phyloP scores from a whole-genome alignment of 164 flowering plant genomes.

The Nelumbo lutea region DNA sequence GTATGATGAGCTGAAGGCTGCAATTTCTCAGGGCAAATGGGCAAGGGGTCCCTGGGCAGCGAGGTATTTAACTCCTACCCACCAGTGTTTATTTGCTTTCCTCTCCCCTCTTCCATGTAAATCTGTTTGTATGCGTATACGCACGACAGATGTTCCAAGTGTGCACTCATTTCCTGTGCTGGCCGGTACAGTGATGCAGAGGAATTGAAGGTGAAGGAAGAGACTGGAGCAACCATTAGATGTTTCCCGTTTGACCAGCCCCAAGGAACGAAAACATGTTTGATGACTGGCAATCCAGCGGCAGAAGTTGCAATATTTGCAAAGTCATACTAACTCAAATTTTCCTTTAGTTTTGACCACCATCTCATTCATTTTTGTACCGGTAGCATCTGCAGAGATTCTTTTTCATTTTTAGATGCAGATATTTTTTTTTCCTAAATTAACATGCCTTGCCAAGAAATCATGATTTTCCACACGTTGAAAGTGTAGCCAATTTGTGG shows the following conservation, averaged over 20 bases:
- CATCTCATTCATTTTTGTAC: not conserved
- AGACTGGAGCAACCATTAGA: conserved; percentile 86
- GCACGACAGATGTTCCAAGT: not conserved
- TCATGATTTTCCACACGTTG: no score
- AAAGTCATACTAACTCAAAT: conserved; percentile 48
- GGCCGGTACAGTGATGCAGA: conserved; percentile 57
- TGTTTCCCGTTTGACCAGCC: conserved; percentile 96
- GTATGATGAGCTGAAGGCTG: conserved; percentile 77
- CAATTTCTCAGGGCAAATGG: conserved; percentile 82
- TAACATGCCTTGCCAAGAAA: no score
- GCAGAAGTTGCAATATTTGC: conserved; percentile 84
- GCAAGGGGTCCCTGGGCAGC: conserved; percentile 98
- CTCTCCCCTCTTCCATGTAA: no score
- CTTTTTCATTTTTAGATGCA: no score
- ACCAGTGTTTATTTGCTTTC: not conserved
- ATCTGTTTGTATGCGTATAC: not conserved
- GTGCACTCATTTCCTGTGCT: not conserved
- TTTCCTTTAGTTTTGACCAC: not conserved
- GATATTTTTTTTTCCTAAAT: no score
- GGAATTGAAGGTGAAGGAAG: conserved; percentile 81
- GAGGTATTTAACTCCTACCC: conserved; percentile 37
- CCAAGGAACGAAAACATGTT: conserved; percentile 51
- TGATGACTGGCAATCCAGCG: conserved; percentile 82
- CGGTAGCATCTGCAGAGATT: not conserved
- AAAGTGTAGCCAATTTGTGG: no score